Conservation (phyloP, 306 rosid species). For the Fragaria ananassa region DNA sequence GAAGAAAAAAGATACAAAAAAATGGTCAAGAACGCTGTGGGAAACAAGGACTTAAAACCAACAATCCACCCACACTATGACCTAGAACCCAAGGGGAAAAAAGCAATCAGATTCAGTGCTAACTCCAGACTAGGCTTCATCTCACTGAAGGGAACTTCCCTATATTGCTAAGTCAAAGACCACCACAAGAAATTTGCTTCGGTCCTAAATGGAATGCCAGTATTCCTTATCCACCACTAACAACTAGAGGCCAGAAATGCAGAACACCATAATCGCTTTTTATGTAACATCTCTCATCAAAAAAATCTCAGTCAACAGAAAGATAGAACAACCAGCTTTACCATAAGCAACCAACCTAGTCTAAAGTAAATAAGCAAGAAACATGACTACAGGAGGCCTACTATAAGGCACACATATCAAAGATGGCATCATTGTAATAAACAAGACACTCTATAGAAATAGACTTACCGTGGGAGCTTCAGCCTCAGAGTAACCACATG, state of each 20-base stretch:
- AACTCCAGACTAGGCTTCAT: neutral
- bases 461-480: constrained; percentile 82
- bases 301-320: neutral
- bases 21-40: neutral
- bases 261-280: neutral
- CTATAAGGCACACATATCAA: neutral
- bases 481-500: constrained; percentile 87
- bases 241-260: neutral
- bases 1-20: neutral
- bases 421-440: neutral
- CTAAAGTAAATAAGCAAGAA: neutral
- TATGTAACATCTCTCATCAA: neutral
- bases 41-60: neutral
- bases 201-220: neutral
- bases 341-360: neutral
- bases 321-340: neutral
- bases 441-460: constrained; percentile 22
- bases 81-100: neutral
- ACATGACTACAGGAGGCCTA: neutral
- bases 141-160: neutral
- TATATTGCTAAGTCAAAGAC: neutral
- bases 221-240: neutral
- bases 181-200: neutral
- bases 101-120: neutral
- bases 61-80: neutral